These are phyloP conservation scores for Coccomyxa subellipsoidea DNA, from an alignment of 163 green algal species.

Conservation along the genomic window DNA sequence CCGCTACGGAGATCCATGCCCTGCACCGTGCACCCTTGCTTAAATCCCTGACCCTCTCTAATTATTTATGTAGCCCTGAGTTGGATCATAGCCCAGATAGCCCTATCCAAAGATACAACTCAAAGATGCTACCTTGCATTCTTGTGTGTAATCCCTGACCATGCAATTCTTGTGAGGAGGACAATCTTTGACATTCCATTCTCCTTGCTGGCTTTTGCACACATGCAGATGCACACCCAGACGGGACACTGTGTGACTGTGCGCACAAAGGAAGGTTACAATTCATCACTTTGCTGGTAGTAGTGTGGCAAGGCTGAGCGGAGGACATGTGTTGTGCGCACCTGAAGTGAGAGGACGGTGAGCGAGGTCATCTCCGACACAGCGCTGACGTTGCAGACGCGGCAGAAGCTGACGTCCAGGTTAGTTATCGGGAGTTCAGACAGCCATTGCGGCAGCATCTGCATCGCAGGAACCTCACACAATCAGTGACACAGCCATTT, in stretches of 20 bases:
- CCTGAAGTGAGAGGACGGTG: constrained; percentile 28
- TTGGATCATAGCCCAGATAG: no score
- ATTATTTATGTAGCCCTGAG: no score
- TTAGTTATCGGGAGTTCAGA: constrained; percentile 31
- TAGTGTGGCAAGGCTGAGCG: no score
- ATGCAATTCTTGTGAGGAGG: no score
- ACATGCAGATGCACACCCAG: no score
- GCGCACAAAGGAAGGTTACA: no score
- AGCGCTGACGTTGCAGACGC: constrained; percentile 26
- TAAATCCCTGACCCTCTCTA: not conserved
- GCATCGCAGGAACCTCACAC: not conserved
- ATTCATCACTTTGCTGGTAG: no score
- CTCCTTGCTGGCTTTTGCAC: no score
- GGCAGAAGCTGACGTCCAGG: constrained; percentile 52
- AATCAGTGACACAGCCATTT: not conserved
- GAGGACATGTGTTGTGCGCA: no score
- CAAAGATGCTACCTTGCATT: not conserved
- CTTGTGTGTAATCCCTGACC: no score
- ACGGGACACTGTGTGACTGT: no score
- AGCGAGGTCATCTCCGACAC: constrained; percentile 43
- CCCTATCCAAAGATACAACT: not conserved
- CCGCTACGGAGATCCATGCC: constrained; percentile 16
- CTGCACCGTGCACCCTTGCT: not conserved
- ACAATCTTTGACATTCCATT: no score
- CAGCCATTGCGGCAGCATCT: constrained; percentile 41